A percentile compares a stretch with the other conserved stretches of the same genome.
Evolutionary conservation across 2,329 filamentous ascomycete species (phyloP).

Genomic region (Stenocarpella maydis): DNA sequence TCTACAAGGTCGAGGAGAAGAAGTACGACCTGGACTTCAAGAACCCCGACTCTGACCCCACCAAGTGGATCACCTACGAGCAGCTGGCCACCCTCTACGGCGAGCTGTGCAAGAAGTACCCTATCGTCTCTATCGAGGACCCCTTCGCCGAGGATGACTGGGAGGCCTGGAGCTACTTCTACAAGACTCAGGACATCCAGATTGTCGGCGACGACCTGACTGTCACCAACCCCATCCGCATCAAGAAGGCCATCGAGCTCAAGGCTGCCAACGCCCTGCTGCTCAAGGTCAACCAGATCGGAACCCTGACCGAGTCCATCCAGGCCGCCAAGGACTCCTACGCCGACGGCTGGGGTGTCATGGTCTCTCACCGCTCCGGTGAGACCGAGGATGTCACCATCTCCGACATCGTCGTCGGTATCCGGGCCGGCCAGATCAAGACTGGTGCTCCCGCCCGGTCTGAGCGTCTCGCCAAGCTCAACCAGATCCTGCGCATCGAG

Average conservation of each 20-base stretch:
- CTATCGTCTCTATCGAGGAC: slow-evolving; percentile 98
- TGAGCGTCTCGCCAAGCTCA: slow-evolving; percentile 98
- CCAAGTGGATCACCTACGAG: slow-evolving; percentile 99
- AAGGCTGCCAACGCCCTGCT: slow-evolving; percentile 99
- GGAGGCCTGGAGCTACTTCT: slow-evolving; percentile 99
- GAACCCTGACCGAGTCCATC: slow-evolving; percentile 97
- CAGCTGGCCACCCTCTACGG: slow-evolving; percentile 93
- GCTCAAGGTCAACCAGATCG: slow-evolving; percentile 99
- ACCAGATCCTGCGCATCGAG: slow-evolving; percentile 99
- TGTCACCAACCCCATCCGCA: slow-evolving; percentile 97
- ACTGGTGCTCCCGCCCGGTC: slow-evolving; percentile 95
- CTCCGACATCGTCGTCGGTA: slow-evolving; percentile 95
- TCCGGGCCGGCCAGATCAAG: slow-evolving; percentile 98
- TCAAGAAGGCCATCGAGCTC: slow-evolving; percentile 99
- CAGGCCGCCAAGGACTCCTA: slow-evolving; percentile 99
- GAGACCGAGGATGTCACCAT: slow-evolving; percentile 99
- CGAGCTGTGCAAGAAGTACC: slow-evolving; percentile 90
- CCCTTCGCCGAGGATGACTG: slow-evolving; percentile 99
- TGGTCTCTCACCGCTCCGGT: slow-evolving; percentile 99
- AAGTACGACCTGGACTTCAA: slow-evolving; percentile 99
- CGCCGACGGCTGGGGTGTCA: slow-evolving; percentile 95
- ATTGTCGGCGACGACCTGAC: slow-evolving; percentile 98
- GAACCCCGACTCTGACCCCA: slow-evolving; percentile 95
- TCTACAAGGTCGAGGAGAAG: slow-evolving; percentile 97
- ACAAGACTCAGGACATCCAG: slow-evolving; percentile 98